Conservation (phyloP, 1,284 basidiomycete species). For the Phylloporus sp. region DNA sequence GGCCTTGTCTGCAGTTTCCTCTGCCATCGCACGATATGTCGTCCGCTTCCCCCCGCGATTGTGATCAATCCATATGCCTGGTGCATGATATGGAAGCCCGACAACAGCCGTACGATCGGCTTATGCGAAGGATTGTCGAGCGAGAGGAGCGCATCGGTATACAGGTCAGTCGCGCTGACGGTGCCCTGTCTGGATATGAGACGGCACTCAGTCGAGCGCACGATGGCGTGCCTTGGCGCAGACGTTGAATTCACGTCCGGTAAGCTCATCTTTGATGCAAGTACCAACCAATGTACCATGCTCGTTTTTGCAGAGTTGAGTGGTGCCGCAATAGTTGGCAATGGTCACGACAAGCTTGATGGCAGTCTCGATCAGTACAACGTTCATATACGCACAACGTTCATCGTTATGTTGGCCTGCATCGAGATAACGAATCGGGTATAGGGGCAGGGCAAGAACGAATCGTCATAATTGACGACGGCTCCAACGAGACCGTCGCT, state of each 20-base stretch:
- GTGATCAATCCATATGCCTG: conserved; percentile 87
- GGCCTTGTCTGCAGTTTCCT: conserved; percentile 92
- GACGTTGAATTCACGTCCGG: conserved; percentile 86
- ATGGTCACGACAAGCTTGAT: conserved; percentile 91
- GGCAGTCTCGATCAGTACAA: conserved; percentile 92
- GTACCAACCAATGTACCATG: conserved; percentile 78
- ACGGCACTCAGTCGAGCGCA: neutral
- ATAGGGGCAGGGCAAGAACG: conserved; percentile 23
- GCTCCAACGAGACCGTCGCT: conserved; percentile 92
- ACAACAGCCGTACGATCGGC: conserved; percentile 91
- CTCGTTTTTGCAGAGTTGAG: conserved; percentile 75
- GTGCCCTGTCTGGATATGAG: conserved; percentile 65
- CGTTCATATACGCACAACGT: conserved; percentile 98
- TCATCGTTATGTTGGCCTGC: conserved; percentile 97
- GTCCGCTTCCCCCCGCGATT: too few relatives aligned
- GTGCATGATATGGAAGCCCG: conserved; percentile 97
- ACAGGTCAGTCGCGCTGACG: conserved; percentile 97
- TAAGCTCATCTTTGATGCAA: conserved; percentile 82
- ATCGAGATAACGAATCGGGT: conserved; percentile 3
- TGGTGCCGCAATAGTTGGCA: conserved; percentile 92
- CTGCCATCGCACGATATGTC: conserved; percentile 96
- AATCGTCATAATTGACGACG: conserved; percentile 96
- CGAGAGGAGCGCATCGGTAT: conserved; percentile 86
- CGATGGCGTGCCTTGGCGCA: conserved; percentile 73
- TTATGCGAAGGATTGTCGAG: conserved; percentile 86